Evolutionary conservation across 495 filamentous ascomycete species (phyloP).

Genomic region (Penicillium maclennaniae): DNA sequence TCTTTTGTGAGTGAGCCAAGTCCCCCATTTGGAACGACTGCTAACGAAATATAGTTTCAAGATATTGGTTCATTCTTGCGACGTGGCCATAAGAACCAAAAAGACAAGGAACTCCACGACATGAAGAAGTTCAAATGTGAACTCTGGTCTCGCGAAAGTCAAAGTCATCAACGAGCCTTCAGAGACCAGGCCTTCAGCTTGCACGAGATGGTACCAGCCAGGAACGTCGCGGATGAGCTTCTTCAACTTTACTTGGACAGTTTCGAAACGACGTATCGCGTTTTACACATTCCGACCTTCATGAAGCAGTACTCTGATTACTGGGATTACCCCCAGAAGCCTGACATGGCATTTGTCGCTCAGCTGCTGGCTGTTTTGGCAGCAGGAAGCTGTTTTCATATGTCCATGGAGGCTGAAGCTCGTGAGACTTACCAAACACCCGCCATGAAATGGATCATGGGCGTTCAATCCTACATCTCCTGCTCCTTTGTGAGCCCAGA

Average conservation of each 20-base stretch:
- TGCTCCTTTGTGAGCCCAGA: constrained; percentile 50
- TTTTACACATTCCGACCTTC: constrained; percentile 58
- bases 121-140: constrained; percentile 34
- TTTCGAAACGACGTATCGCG: constrained; percentile 54
- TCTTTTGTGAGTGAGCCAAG: constrained; percentile 37
- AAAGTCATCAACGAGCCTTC: constrained; percentile 35
- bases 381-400: constrained; percentile 48
- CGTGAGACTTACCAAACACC: constrained; percentile 30
- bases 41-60: constrained; percentile 38
- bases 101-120: constrained; percentile 28
- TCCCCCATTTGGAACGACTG: not conserved
- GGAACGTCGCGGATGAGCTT: constrained; percentile 47
- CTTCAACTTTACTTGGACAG: constrained; percentile 52
- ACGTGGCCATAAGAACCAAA: constrained; percentile 28
- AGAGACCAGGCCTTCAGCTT: constrained; percentile 38
- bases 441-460: constrained; percentile 49
- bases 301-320: constrained; percentile 47
- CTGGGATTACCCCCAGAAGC: constrained; percentile 39
- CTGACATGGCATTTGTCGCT: constrained; percentile 35
- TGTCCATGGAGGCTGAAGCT: constrained; percentile 13
- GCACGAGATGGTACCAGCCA: constrained; percentile 45
- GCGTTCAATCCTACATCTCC: constrained; percentile 53
- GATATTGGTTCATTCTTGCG: constrained; percentile 44
- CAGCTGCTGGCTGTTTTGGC: constrained; percentile 53
- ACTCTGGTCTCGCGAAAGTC: constrained; percentile 32